Base-by-base conservation (phyloP, 176 grass and related monocot genomes). In the Typha latifolia region DNA sequence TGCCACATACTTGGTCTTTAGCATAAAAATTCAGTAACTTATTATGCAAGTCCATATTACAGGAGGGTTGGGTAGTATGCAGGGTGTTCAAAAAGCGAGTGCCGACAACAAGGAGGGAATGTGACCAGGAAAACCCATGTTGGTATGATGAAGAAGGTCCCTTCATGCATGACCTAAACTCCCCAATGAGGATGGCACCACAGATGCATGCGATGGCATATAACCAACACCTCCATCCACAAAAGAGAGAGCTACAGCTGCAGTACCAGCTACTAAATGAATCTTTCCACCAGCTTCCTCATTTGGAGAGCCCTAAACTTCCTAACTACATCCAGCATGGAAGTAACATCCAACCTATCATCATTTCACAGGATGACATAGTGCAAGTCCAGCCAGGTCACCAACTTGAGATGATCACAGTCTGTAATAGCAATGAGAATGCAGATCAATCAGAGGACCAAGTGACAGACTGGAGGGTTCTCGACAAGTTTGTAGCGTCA, bases 51-150 rank as follows among this genome's bases (percentile, higher is more conserved):
- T 43, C 37, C 37, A 43, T 43, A 9, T 43, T 43, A 72, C 79
- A 97, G 94, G 94, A 97, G 89, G 94, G 94, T 61, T 97, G 89
- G 94, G 89, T 93, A 4, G 82, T 93, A 64, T 97, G 94, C 68
- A 81, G 94, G 21, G 94, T 89, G 32, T 97, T 97, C 83, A 97
- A 93, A 84, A 97, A 97, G 79, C 80, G 89, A 80, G 67, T 43
- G 37, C 37, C 37, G 37, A 43, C 37, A 43, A 11, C 37, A 43
- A 43, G 37, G 37, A 43, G 9, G 7, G 85, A 88, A 1, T 34
- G 79, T 14, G 88, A 92, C 15, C 82, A 89, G 12, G 80, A 86
- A 79, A 74, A 87, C 8, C 76, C 90, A 3, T 94, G 90, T 70
- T 97, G 93, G 93, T 92, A 89, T 4, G 74, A 84, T 4, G 88